A percentile compares a stretch with the other conserved stretches of the same genome.
Evolutionary conservation across 2,329 filamentous ascomycete species (phyloP).

Genomic region (Hymenotorrendiella dingleyae): DNA sequence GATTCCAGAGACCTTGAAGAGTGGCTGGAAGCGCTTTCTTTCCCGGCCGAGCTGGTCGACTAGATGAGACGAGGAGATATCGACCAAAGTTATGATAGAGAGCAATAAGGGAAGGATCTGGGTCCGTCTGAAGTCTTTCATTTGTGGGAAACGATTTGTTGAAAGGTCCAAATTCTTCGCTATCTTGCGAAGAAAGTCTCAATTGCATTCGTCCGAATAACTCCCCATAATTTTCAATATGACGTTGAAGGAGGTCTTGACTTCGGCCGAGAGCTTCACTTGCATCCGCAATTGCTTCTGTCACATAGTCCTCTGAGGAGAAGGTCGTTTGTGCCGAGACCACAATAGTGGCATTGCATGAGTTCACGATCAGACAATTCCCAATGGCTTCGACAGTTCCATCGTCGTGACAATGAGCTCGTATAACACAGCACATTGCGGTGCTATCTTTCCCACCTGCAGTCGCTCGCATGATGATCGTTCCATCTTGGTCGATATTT

Average conservation of each 20-base stretch:
- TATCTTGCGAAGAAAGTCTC: constrained; percentile 24
- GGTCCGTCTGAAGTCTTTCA: constrained; percentile 19
- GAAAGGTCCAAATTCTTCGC: constrained; percentile 18
- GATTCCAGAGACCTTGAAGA: constrained; percentile 41
- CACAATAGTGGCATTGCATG: constrained; percentile 25
- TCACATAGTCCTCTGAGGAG: constrained; percentile 27
- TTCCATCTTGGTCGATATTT: constrained; percentile 17
- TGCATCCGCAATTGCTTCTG: background rate
- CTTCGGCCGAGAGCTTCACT: constrained; percentile 17
- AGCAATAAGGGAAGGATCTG: constrained; percentile 18
- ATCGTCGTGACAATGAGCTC: background rate
- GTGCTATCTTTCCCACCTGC: background rate
- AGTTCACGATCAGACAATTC: background rate
- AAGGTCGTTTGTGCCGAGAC: constrained; percentile 37
- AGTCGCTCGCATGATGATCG: constrained; percentile 35
- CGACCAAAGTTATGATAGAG: constrained; percentile 36
- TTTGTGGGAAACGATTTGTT: too few relatives aligned
- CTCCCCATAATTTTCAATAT: constrained; percentile 32
- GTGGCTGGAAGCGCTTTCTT: constrained; percentile 35
- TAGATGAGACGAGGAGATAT: constrained; percentile 35
- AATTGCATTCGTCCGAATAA: constrained; percentile 28
- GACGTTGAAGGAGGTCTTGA: constrained; percentile 23
- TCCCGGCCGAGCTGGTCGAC: constrained; percentile 25
- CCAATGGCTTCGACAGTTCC: background rate
- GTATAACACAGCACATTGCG: background rate